Base-by-base conservation (phyloP, 805 yeast genomes). In the Groenewaldozyma tartarivorans region DNA sequence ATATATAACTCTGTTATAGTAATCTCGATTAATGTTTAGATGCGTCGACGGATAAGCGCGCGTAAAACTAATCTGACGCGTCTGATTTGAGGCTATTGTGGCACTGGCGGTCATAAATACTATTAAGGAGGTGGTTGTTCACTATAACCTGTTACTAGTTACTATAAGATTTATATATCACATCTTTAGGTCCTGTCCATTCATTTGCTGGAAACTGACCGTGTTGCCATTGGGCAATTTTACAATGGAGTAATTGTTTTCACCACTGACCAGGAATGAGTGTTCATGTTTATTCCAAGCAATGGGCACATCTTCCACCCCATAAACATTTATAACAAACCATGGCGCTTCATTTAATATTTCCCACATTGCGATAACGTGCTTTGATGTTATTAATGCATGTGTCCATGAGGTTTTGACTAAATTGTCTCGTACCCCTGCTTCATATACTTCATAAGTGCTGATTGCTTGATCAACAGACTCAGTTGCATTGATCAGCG, bases 221-320 rank as follows among this genome's bases (percentile, higher is more conserved):
- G n/a, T 9, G 5, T 17, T 35, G 3, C 35, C 32, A 11, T 36
- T 37, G 5, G 22, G 22, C 16, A 39, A 20, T 30, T 24, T 31
- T 24, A 48, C 19, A 6, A 52, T 19, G 3, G 50, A 19, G 24
- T 45, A 48, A 33, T 42, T 35, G 35, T 52, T 52, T n/a, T 46
- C 51, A 2, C 56, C 56, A 3, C 44, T 41, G 21, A 31, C 40
- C n/a, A 45, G 20, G 20, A 16, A 44, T n/a, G 39, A 35, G 31
- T 52, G 56, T 38, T 50, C 51, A 22, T 43, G 38, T 11, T 36
- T 24, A 16, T 33, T 39, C 55, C 55, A 52, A 2, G 54, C 48
- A 5, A 46, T 33, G 4, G 56, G 56, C 4, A 47, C 35, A 27
- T 52, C 54, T 30, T 46, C 49, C 2, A 35, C 36, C 11, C 56